phyloP scores from a whole-genome alignment of 2,329 filamentous ascomycete genomes.

The Apiospora rasikravindrae region DNA sequence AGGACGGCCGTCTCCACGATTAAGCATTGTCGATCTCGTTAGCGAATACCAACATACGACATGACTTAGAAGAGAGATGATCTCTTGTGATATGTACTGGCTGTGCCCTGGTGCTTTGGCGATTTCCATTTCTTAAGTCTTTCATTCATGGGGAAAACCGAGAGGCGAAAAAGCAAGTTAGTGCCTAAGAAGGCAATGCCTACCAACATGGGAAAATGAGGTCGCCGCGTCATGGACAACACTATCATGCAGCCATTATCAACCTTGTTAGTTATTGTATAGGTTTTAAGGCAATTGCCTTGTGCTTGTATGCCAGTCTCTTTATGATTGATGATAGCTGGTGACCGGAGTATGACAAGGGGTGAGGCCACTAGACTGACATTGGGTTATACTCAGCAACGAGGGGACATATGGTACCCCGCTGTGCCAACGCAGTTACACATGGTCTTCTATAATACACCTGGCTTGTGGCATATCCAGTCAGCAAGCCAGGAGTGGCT shows the following conservation, averaged over 20 bases:
- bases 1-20: slow-evolving; percentile 2
- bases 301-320: too few species aligned
- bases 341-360: neutral
- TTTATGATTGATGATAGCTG: neutral
- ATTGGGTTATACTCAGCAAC: neutral
- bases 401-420: neutral
- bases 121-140: neutral
- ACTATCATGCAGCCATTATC: neutral
- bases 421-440: neutral
- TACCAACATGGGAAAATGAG: neutral
- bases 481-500: neutral
- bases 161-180: neutral
- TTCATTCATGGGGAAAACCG: too few species aligned
- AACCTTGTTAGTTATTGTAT: neutral
- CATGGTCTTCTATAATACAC: neutral
- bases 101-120: neutral
- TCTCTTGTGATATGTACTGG: neutral
- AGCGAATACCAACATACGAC: neutral
- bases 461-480: neutral
- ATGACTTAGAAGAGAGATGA: neutral
- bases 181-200: neutral
- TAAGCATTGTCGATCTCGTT: neutral
- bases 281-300: neutral
- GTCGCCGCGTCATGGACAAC: neutral
- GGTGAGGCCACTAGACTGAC: neutral